These are phyloP conservation scores for Calocybe indica DNA, from an alignment of 768 basidiomycete genomes.

Conservation along the genomic window DNA sequence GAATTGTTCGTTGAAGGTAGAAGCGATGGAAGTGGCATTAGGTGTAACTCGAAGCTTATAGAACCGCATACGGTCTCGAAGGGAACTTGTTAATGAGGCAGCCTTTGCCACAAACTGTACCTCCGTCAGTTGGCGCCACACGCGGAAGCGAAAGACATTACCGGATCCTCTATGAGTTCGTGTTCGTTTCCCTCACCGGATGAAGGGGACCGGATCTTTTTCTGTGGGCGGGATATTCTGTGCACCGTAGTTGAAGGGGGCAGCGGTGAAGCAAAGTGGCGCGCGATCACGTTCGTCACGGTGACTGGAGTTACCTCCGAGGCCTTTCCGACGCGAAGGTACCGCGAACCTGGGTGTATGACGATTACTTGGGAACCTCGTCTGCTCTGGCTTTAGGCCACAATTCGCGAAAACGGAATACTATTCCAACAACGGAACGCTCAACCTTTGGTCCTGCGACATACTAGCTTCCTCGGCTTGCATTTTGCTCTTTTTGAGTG, in stretches of 20 bases:
- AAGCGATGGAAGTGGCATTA: constrained; percentile 63
- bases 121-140: background rate
- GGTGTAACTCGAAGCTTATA: constrained; percentile 76
- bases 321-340: constrained; percentile 67
- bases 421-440: constrained; percentile 2
- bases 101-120: constrained; percentile 73
- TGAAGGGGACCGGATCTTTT: constrained; percentile 19
- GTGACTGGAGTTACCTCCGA: constrained; percentile 69
- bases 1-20: constrained; percentile 78
- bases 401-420: constrained; percentile 6
- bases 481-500: constrained; percentile 44
- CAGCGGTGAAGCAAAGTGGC: constrained; percentile 45
- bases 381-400: constrained; percentile 33
- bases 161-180: constrained; percentile 57
- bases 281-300: constrained; percentile 69
- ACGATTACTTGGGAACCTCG: constrained; percentile 77
- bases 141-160: constrained; percentile 24
- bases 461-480: constrained; percentile 27
- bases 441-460: constrained; percentile 44
- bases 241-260: constrained; percentile 38
- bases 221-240: constrained; percentile 51
- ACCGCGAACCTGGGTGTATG: constrained; percentile 75
- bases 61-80: constrained; percentile 81
- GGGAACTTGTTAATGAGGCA: constrained; percentile 59
- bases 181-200: constrained; percentile 43